phyloP scores from a whole-genome alignment of 2,329 filamentous ascomycete species.

The Beauveria rudraprayagi region DNA sequence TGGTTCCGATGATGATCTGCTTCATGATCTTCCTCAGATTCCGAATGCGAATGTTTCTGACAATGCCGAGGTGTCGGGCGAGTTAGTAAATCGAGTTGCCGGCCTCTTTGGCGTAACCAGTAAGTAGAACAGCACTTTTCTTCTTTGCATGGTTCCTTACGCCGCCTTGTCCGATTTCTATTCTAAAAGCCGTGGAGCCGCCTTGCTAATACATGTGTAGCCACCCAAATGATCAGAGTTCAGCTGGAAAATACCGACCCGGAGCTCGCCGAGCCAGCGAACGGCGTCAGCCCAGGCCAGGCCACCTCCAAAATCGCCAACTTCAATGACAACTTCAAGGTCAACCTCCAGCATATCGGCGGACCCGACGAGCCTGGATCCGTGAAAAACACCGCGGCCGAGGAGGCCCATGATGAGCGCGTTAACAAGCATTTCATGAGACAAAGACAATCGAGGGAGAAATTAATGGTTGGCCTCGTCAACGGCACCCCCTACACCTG shows the following conservation, averaged over 20 bases:
- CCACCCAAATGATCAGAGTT: neutral
- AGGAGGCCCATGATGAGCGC: neutral
- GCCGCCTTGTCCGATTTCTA: neutral
- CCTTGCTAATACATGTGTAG: neutral
- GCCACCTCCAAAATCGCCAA: neutral
- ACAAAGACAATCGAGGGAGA: neutral
- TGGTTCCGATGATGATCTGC: too few species aligned
- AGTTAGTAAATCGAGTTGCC: neutral
- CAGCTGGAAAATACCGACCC: neutral
- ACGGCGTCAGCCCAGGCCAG: too few species aligned
- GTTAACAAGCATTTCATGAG: neutral
- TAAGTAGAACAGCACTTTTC: neutral
- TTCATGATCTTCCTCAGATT: too few species aligned
- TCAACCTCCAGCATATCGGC: too few species aligned
- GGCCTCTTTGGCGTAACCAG: neutral
- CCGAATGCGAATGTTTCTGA: too few species aligned
- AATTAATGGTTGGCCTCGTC: slow-evolving; percentile 18
- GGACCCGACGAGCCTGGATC: too few species aligned
- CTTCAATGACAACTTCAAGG: too few species aligned
- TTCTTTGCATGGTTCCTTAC: neutral
- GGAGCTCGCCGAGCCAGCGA: neutral
- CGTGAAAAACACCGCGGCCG: too few species aligned
- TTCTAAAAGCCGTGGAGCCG: too few species aligned
- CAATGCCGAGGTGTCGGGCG: too few species aligned
- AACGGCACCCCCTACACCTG: slow-evolving; percentile 28